Percentiles rank a stretch among this genome's conserved stretches.
Evolutionary conservation across 345 rosid species (phyloP).

Genomic region (Ricinus communis): DNA sequence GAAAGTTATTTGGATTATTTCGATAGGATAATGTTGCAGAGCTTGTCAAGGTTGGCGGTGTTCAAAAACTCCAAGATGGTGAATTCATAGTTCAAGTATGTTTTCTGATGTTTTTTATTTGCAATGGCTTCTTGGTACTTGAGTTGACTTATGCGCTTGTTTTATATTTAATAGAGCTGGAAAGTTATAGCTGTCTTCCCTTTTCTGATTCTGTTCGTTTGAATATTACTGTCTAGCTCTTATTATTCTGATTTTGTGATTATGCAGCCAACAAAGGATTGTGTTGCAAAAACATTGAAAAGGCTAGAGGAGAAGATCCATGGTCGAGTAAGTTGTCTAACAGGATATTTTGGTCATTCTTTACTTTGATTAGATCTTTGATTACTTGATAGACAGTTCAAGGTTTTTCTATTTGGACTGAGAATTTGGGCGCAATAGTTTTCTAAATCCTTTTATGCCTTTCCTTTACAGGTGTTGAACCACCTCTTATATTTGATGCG

Average conservation of each 20-base stretch:
- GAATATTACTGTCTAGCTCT: background rate
- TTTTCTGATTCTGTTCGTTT: background rate
- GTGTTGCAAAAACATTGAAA: slow-evolving; percentile 65
- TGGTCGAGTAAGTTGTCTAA: slow-evolving; percentile 51
- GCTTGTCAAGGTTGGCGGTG: slow-evolving; percentile 52
- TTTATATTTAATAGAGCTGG: background rate
- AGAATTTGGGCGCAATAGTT: background rate
- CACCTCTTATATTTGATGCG: slow-evolving; percentile 59
- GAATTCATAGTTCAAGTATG: slow-evolving; percentile 58
- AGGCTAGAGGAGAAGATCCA: slow-evolving; percentile 65
- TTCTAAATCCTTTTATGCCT: slow-evolving; percentile 8
- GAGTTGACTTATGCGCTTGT: background rate
- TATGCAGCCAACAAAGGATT: slow-evolving; percentile 66
- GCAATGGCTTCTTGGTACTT: background rate
- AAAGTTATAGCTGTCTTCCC: background rate
- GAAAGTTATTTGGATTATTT: background rate
- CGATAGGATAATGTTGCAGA: slow-evolving; percentile 65
- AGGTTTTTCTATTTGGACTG: background rate
- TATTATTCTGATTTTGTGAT: slow-evolving; percentile 3
- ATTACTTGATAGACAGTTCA: background rate
- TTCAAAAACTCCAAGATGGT: slow-evolving; percentile 67
- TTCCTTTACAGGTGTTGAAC: slow-evolving; percentile 47
- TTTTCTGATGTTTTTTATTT: slow-evolving; percentile 5
- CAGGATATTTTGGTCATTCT: background rate
- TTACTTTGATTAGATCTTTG: background rate